Percentiles rank a stretch among this genome's conserved stretches.
These are phyloP conservation scores for Vigna hirtella DNA, from an alignment of 306 rosid genomes.

Conservation along the genomic window DNA sequence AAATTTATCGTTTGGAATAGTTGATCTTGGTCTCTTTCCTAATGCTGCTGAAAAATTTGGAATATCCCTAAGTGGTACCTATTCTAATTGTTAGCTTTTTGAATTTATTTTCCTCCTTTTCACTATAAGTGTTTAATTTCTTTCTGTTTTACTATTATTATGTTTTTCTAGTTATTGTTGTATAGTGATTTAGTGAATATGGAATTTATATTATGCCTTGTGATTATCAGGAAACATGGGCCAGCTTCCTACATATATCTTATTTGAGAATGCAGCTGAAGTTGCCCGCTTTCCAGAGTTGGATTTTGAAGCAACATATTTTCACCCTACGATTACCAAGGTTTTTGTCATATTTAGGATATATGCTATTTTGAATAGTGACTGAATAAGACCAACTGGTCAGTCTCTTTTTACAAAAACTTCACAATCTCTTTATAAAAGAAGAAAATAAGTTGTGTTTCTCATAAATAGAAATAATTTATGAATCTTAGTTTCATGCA, in stretches of 20 bases:
- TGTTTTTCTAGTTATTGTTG: slow-evolving; percentile 20
- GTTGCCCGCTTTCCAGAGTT: slow-evolving; percentile 78
- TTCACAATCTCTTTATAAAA: neutral
- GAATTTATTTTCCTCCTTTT: slow-evolving; percentile 13
- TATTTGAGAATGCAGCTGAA: slow-evolving; percentile 83
- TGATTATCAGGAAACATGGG: slow-evolving; percentile 74
- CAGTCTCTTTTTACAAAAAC: neutral
- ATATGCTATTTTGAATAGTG: slow-evolving; percentile 28
- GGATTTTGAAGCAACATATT: slow-evolving; percentile 62
- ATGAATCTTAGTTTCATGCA: neutral
- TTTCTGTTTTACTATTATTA: neutral
- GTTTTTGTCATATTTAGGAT: slow-evolving; percentile 40
- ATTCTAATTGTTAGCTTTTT: slow-evolving; percentile 8
- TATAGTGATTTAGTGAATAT: neutral
- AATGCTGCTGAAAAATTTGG: slow-evolving; percentile 86
- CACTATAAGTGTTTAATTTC: slow-evolving; percentile 5
- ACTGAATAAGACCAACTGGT: slow-evolving; percentile 11
- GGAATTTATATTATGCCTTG: slow-evolving; percentile 35
- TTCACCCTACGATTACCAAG: slow-evolving; percentile 70
- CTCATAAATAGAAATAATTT: neutral
- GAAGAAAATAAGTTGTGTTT: neutral
- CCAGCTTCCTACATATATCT: slow-evolving; percentile 88
- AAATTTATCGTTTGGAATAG: slow-evolving; percentile 81
- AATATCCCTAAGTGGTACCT: slow-evolving; percentile 77
- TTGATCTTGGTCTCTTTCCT: slow-evolving; percentile 96